Evolutionary conservation across 225 moss, liverwort and hornwort genomes (phyloP), one percentile per base, ranked within the genome.

Genomic region (Rhytidiadelphus loreus): DNA sequence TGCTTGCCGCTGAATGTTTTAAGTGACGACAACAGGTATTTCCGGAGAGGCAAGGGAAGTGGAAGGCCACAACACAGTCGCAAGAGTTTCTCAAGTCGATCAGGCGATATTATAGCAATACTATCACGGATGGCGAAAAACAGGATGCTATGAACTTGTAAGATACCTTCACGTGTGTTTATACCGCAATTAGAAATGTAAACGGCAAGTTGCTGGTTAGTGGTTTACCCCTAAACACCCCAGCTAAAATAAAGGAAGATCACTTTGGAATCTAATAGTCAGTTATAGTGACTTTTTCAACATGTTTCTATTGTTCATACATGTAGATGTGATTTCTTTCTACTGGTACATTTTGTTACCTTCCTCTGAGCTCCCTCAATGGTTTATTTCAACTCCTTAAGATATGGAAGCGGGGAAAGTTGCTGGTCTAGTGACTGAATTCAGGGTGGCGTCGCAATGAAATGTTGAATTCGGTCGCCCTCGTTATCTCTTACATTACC

Each of bases 91-190:
- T 98, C 43, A 98, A 97, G 85, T 95, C 96, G 37, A 98, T 98
- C 85, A 96, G 94, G 86, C 97, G 98, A 19, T 98, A 98, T 88
- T 96, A 97, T 81, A 98, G 97, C 93, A 98, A 98, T 90, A 93
- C 98, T 16, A 96, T 96, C 76, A 98, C 96, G 26, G 98, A 98
- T 92, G 98, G 97, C 61, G 98, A 98, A 93, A 98, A 98, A 57
- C 97, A 97, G 89, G 97, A 98, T 91, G 98, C 98, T 6, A 97
- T 98, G 87, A 98, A 98, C 88, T 92, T 98, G 96, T 98, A 95
- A 93, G 95, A 65, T 60, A 82, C 84, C 50, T 32, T 89, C 60
- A 79, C 39, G 53, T 41, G 44, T 66, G 66, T 85, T 57, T 63
- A 41, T 88, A 46, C 26, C 77, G 69, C 37, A 65, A 43, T 19